Evolutionary conservation across 257 asterid genomes (phyloP).

Genomic region (Eustoma russellianum): DNA sequence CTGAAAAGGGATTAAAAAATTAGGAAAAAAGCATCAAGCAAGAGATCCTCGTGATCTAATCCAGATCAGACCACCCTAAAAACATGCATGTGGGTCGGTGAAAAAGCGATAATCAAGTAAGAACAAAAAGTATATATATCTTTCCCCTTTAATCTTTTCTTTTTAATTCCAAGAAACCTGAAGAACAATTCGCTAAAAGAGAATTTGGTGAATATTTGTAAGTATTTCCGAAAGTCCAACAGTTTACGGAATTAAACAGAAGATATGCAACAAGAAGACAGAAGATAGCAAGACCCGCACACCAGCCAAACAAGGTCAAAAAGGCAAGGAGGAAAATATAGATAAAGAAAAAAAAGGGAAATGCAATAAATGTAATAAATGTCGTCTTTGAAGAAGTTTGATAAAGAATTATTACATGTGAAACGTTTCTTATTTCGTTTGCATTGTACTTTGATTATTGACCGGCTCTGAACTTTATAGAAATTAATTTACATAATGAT

Average conservation of each 20-base stretch:
- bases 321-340: conserved; percentile 32
- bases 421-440: no score
- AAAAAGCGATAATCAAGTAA: conserved; percentile 13
- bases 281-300: conserved; percentile 18
- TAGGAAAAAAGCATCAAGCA: conserved; percentile 6
- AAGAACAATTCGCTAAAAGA: conserved; percentile 11
- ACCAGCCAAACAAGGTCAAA: conserved; percentile 31
- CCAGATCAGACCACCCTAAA: conserved; percentile 47
- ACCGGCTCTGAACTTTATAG: no score
- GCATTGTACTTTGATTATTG: no score
- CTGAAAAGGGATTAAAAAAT: not conserved
- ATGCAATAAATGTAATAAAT: no score
- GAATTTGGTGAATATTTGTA: conserved; percentile 18
- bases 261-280: conserved; percentile 8
- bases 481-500: no score
- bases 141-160: no score
- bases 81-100: conserved; percentile 40
- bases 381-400: no score
- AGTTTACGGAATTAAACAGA: conserved; percentile 24
- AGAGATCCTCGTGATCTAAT: conserved; percentile 47
- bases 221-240: conserved; percentile 13
- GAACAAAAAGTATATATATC: conserved; percentile 4
- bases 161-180: not conserved
- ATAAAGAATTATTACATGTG: no score
- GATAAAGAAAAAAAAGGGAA: not conserved